Percentiles rank a stretch among this genome's conserved stretches.
Evolutionary conservation across 148 eudicot species (phyloP).

Genomic region (Fagopyrum tataricum): DNA sequence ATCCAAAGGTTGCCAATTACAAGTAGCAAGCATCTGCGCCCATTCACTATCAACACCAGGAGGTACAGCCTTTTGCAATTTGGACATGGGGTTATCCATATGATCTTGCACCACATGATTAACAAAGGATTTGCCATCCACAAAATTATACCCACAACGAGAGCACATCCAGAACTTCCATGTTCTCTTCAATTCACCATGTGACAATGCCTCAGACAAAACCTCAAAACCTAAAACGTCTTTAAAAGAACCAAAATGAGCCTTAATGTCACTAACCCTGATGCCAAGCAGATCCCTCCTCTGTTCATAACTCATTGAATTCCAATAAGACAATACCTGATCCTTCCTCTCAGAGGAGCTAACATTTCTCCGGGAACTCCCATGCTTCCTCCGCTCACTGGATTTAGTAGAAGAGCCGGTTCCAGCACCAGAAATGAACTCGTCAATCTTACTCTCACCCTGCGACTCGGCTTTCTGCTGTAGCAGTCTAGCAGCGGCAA

Average conservation of each 20-base stretch:
- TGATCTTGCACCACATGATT: constrained; percentile 78
- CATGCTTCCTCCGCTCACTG: constrained; percentile 59
- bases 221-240: constrained; percentile 47
- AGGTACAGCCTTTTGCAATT: constrained; percentile 64
- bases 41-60: constrained; percentile 57
- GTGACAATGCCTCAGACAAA: constrained; percentile 62
- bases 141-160: constrained; percentile 63
- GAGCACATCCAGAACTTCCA: constrained; percentile 93
- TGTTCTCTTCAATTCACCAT: constrained; percentile 41
- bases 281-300: constrained; percentile 55
- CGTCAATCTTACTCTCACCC: constrained; percentile 29
- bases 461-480: constrained; percentile 66
- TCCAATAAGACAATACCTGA: constrained; percentile 72
- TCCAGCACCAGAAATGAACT: constrained; percentile 24
- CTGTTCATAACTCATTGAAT: constrained; percentile 53
- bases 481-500: constrained; percentile 86
- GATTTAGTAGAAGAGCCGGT: constrained; percentile 27
- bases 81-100: constrained; percentile 43
- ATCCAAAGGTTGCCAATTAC: constrained; percentile 88
- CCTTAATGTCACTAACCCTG: constrained; percentile 48
- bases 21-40: constrained; percentile 75
- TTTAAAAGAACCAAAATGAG: constrained; percentile 52
- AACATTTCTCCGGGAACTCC: constrained; percentile 38
- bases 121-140: constrained; percentile 42
- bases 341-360: constrained; percentile 64